Percentiles rank a stretch among this genome's conserved stretches.
Conservation (phyloP, 768 basidiomycete genomes). For the Hysterangium stoloniferum region DNA sequence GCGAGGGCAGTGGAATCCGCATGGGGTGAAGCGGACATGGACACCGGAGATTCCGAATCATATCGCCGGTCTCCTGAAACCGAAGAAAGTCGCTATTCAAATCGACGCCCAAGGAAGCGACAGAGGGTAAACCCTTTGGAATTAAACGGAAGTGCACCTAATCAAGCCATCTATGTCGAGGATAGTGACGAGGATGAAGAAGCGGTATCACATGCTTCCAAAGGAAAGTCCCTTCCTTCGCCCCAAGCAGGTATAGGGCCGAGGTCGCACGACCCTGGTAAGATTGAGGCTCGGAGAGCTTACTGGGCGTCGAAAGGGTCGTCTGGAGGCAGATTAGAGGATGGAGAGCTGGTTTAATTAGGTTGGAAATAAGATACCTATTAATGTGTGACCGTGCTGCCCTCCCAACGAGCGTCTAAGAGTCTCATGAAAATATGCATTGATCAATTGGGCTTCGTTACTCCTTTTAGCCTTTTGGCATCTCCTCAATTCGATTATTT, state of each 20-base stretch:
- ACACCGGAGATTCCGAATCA: conserved; percentile 18
- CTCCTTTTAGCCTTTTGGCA: not conserved
- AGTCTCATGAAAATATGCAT: too few species aligned
- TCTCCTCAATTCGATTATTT: too few species aligned
- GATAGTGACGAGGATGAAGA: conserved; percentile 39
- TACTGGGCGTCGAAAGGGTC: conserved; percentile 11
- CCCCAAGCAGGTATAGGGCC: not conserved
- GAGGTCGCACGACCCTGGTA: not conserved
- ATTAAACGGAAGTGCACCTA: not conserved
- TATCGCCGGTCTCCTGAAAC: conserved; percentile 11
- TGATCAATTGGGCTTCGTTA: not conserved
- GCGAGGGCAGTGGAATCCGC: conserved; percentile 28
- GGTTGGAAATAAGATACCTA: too few species aligned
- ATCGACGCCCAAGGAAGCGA: conserved; percentile 1
- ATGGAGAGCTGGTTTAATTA: too few species aligned
- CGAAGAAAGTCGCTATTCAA: conserved; percentile 17
- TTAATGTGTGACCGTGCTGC: too few species aligned
- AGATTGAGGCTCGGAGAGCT: not conserved
- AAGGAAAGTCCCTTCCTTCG: not conserved
- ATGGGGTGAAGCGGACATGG: conserved; percentile 34
- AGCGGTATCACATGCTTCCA: conserved; percentile 18
- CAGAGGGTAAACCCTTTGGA: conserved; percentile 2
- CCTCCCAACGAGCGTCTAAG: too few species aligned
- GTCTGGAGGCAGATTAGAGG: conserved; percentile 1
- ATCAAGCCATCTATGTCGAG: conserved; percentile 13